Conservation (phyloP, 1,139 yeast species). For the Trichomonascaceae sp. region DNA sequence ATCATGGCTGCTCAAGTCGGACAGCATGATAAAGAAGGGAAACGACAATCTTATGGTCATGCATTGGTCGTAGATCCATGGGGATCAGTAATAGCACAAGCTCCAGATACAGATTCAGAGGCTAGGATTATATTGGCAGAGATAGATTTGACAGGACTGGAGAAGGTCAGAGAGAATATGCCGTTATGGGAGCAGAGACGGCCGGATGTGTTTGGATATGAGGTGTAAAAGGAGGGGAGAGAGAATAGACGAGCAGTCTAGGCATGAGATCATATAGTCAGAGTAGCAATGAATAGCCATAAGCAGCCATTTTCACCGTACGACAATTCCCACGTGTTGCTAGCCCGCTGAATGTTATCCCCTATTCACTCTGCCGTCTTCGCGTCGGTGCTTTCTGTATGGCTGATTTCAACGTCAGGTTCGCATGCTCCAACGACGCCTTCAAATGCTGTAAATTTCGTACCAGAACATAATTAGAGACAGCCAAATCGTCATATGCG, state of each 20-base stretch:
- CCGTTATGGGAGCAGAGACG: constrained; percentile 71
- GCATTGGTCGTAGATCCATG: constrained; percentile 83
- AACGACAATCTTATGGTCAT: constrained; percentile 68
- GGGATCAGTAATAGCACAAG: constrained; percentile 71
- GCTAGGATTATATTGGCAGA: constrained; percentile 67
- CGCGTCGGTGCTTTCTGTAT: constrained; percentile 2
- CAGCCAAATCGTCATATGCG: constrained; percentile 16
- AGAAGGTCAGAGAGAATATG: constrained; percentile 55
- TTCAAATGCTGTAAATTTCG: constrained; percentile 16
- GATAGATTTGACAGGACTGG: constrained; percentile 49
- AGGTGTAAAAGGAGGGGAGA: constrained; percentile 10
- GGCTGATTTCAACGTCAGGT: constrained; percentile 8
- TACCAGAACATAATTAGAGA: constrained; percentile 17
- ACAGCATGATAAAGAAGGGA: constrained; percentile 47
- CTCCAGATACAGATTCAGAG: constrained; percentile 42
- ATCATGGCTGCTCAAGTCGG: constrained; percentile 93
- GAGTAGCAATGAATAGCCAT: not conserved
- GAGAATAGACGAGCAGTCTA: not conserved
- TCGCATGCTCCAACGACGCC: constrained; percentile 9
- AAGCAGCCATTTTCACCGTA: not conserved
- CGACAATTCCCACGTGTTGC: too few species aligned
- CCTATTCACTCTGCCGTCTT: not conserved
- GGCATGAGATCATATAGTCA: too few species aligned
- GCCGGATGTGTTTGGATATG: constrained; percentile 42
- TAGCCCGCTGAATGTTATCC: not conserved